Conservation (phyloP, 805 yeast genomes). For the Yarrowia divulgata region DNA sequence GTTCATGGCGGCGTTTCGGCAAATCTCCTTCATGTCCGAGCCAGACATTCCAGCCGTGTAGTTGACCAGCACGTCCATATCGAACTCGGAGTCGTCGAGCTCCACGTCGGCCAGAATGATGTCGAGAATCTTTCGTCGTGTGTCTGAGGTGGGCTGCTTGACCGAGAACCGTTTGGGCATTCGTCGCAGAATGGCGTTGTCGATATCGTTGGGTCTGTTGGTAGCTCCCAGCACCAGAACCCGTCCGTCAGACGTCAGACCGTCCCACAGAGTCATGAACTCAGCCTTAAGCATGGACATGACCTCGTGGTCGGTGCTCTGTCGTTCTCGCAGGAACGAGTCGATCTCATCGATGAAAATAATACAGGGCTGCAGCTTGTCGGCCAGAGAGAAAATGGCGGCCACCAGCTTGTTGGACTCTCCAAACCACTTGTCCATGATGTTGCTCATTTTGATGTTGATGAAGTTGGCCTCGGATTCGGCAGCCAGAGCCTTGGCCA, state of each 20-base stretch:
- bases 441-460: conserved; percentile 88
- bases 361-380: conserved; percentile 91
- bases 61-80: conserved; percentile 63
- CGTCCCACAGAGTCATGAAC: conserved; percentile 98
- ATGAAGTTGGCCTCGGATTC: conserved; percentile 92
- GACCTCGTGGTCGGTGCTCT: conserved; percentile 89
- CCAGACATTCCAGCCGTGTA: conserved; percentile 84
- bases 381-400: conserved; percentile 88
- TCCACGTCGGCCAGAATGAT: conserved; percentile 72
- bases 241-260: conserved; percentile 77
- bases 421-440: conserved; percentile 98
- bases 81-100: conserved; percentile 63
- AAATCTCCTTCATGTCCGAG: conserved; percentile 86
- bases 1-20: conserved; percentile 90
- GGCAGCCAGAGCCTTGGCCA: conserved; percentile 92
- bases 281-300: conserved; percentile 94
- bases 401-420: conserved; percentile 93
- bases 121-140: conserved; percentile 73
- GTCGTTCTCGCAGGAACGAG: conserved; percentile 87
- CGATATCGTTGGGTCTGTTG: conserved; percentile 89
- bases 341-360: conserved; percentile 96
- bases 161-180: conserved; percentile 90
- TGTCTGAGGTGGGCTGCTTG: conserved; percentile 69
- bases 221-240: conserved; percentile 94
- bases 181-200: conserved; percentile 88